Base-by-base conservation (phyloP, 225 moss, liverwort and hornwort species). In the Bryum argenteum region DNA sequence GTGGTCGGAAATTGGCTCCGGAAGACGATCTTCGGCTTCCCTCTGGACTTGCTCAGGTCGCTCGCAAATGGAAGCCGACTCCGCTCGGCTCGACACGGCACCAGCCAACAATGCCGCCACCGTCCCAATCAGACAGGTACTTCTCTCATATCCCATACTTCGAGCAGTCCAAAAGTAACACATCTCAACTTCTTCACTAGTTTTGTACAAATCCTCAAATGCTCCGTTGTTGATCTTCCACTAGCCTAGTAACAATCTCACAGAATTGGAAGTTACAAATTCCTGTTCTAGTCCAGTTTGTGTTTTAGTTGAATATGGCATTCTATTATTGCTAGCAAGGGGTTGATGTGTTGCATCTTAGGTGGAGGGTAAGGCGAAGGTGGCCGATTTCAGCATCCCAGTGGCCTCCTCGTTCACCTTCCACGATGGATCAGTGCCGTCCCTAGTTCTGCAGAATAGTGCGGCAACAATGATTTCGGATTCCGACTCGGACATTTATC, bases 1-100 rank as follows among this genome's bases (percentile, higher is more conserved):
- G 80, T 87, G 82, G 77, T 77, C 77, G 26, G 86, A 86, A 44
- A 43, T 80, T 66, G 83, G 80, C 11, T 83, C 86, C 1, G 47
- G 80, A 10, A 62, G 80, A 8, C 81, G 71, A 60, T 81, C 48
- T 0, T 48, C 81, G 15, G 54, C 66, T n/a, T 78, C 75, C 5
- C 43, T 75, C 22, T 78, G 78, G 73, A 66, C 78, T 14, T 83
- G 83, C 74, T 83, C 87, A 1, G 70, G 83, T 60, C 80, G 73
- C 8, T 58, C 74, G 55, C 77, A 77, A 20, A 66, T 75, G 23
- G 78, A 83, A 3, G 53, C 2, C 48, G 48, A 67, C 44, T 74
- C 68, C 12, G 75, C 58, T 2, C 83, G 78, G 56, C 70, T 70
- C 9, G 65, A 80, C 40, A 64, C 67, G 42, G 71, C 64, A 20